These are phyloP conservation scores for Hericium alpestre DNA, from an alignment of 768 basidiomycete species.

Conservation along the genomic window DNA sequence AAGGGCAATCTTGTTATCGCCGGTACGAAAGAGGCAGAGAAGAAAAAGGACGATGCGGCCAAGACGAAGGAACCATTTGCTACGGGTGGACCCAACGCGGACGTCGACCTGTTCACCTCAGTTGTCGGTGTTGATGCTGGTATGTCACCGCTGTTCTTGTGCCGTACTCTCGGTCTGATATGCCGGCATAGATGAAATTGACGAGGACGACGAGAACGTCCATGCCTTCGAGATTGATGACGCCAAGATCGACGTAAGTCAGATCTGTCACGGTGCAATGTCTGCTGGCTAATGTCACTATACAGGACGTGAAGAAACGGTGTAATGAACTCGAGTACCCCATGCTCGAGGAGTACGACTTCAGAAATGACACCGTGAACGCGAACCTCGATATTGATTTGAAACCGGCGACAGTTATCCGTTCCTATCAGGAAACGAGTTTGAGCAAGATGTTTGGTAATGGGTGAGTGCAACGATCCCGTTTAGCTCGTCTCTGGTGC, in stretches of 20 bases:
- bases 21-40: slow-evolving; percentile 66
- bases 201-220: slow-evolving; percentile 95
- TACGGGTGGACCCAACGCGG: slow-evolving; percentile 26
- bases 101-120: slow-evolving; percentile 82
- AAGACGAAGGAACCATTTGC: slow-evolving; percentile 20
- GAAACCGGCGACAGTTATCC: slow-evolving; percentile 93
- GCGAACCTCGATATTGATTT: slow-evolving; percentile 97
- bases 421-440: slow-evolving; percentile 97
- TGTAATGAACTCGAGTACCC: slow-evolving; percentile 97
- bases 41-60: slow-evolving; percentile 54
- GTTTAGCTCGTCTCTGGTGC: slow-evolving; percentile 1
- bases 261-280: background rate
- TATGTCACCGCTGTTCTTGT: slow-evolving; percentile 23
- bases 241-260: slow-evolving; percentile 77
- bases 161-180: background rate
- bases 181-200: slow-evolving; percentile 70
- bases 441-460: slow-evolving; percentile 99
- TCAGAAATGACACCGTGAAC: slow-evolving; percentile 92
- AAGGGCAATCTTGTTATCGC: slow-evolving; percentile 80
- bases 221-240: slow-evolving; percentile 96
- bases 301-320: slow-evolving; percentile 86
- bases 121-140: slow-evolving; percentile 92
- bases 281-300: slow-evolving; percentile 1
- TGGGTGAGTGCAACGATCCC: slow-evolving; percentile 44
- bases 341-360: slow-evolving; percentile 98